Evolutionary conservation across 768 basidiomycete genomes (phyloP).

Genomic region (Boletus rubescentipes): DNA sequence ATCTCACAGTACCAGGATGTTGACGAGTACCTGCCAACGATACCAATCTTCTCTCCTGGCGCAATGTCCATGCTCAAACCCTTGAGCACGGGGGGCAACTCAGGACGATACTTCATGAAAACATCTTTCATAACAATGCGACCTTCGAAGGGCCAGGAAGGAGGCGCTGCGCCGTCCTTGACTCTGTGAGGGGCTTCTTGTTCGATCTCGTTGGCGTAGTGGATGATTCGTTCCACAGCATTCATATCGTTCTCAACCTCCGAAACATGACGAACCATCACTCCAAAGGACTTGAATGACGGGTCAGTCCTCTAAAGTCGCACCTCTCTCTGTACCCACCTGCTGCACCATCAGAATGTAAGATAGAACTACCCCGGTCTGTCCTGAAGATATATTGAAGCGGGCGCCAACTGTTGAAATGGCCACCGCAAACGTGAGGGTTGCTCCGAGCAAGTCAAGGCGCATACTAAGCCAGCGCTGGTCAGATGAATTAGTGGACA

Average conservation of each 20-base stretch:
- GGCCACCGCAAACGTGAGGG: conserved; percentile 74
- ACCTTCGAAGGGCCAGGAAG: conserved; percentile 75
- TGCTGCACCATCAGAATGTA: conserved; percentile 82
- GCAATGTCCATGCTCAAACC: conserved; percentile 68
- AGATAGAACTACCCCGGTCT: conserved; percentile 74
- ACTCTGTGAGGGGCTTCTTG: conserved; percentile 76
- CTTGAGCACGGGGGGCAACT: conserved; percentile 81
- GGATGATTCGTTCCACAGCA: conserved; percentile 79
- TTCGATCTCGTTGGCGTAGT: conserved; percentile 79
- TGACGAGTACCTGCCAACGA: conserved; percentile 60
- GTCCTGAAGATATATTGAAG: conserved; percentile 72
- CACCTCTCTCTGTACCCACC: conserved; percentile 34
- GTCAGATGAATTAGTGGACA: background rate
- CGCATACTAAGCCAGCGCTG: conserved; percentile 86
- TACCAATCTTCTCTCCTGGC: conserved; percentile 88
- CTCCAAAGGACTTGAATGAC: conserved; percentile 55
- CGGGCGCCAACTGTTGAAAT: conserved; percentile 75
- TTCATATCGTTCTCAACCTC: conserved; percentile 96
- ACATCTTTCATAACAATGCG: conserved; percentile 73
- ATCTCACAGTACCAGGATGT: conserved; percentile 6
- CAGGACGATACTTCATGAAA: conserved; percentile 80
- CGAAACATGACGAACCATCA: conserved; percentile 73
- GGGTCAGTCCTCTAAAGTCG: background rate
- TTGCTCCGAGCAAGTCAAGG: conserved; percentile 79
- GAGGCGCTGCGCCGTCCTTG: conserved; percentile 54